phyloP scores from a whole-genome alignment of 129 eudicot genomes.

The Apium graveolens region DNA sequence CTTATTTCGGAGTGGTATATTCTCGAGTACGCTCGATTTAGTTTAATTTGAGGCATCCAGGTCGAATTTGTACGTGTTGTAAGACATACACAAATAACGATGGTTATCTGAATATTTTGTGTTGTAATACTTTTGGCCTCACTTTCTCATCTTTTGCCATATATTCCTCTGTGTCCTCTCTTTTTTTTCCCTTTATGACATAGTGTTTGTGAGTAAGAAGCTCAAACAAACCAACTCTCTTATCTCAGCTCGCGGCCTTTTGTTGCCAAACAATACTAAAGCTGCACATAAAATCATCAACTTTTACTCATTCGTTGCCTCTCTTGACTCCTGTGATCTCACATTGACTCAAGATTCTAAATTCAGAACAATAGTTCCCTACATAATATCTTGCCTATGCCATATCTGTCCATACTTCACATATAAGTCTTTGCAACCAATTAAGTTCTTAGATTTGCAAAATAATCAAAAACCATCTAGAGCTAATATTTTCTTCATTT shows the following conservation, averaged over 20 bases:
- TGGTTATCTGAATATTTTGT: too few relatives aligned
- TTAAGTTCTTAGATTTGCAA: constrained; percentile 7
- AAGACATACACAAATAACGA: too few relatives aligned
- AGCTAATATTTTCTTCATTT: neutral
- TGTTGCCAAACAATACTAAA: neutral
- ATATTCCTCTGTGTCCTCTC: neutral
- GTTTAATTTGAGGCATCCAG: neutral
- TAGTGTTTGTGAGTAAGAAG: neutral
- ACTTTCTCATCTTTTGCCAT: neutral
- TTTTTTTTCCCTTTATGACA: neutral
- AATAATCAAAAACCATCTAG: neutral
- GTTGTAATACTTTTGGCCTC: neutral
- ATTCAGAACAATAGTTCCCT: neutral
- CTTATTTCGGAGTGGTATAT: neutral
- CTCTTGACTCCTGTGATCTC: neutral
- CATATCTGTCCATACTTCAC: neutral
- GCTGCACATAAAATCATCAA: neutral
- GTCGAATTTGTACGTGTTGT: too few relatives aligned
- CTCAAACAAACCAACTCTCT: neutral
- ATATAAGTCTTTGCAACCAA: neutral
- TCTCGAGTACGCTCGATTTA: neutral
- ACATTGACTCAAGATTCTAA: neutral
- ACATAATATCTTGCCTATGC: neutral
- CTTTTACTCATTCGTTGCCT: neutral
- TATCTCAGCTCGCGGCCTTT: neutral